Evolutionary conservation across 2,329 filamentous ascomycete genomes (phyloP).

Genomic region (Plenodomus lindquistii): DNA sequence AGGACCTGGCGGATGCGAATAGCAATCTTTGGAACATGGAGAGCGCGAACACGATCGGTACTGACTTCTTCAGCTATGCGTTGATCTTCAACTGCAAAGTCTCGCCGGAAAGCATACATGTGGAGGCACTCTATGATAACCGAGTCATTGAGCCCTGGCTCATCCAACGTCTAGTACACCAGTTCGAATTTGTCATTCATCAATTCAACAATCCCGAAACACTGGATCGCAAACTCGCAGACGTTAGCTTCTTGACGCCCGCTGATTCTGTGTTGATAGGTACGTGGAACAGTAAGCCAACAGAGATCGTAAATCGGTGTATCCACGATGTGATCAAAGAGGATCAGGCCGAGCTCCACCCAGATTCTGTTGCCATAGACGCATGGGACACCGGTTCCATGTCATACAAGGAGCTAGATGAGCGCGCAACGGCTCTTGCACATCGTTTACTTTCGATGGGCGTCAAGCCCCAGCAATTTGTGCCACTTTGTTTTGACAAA

Average conservation of each 20-base stretch:
- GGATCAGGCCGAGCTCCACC: constrained; percentile 21
- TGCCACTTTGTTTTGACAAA: constrained; percentile 45
- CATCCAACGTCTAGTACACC: constrained; percentile 29
- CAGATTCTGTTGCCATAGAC: constrained; percentile 28
- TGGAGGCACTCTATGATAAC: constrained; percentile 37
- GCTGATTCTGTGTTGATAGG: constrained; percentile 23
- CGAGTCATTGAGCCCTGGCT: constrained; percentile 35
- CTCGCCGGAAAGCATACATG: constrained; percentile 17
- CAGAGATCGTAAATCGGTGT: constrained; percentile 28
- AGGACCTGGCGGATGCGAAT: constrained; percentile 33
- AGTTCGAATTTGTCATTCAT: constrained; percentile 34
- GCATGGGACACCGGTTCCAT: constrained; percentile 35
- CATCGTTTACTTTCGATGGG: constrained; percentile 25
- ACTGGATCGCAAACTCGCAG: constrained; percentile 13
- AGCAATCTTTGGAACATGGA: constrained; percentile 37
- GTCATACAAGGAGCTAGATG: constrained; percentile 35
- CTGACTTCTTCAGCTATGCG: constrained; percentile 43
- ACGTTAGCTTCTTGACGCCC: constrained; percentile 27
- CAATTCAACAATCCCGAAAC: constrained; percentile 23
- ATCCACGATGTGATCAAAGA: constrained; percentile 36
- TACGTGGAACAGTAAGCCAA: constrained; percentile 30
- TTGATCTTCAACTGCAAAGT: constrained; percentile 40
- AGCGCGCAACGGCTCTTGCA: constrained; percentile 30
- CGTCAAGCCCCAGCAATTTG: constrained; percentile 28
- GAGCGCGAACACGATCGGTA: constrained; percentile 37